phyloP scores from a whole-genome alignment of 75 land plant species.

The Picea glauca region DNA sequence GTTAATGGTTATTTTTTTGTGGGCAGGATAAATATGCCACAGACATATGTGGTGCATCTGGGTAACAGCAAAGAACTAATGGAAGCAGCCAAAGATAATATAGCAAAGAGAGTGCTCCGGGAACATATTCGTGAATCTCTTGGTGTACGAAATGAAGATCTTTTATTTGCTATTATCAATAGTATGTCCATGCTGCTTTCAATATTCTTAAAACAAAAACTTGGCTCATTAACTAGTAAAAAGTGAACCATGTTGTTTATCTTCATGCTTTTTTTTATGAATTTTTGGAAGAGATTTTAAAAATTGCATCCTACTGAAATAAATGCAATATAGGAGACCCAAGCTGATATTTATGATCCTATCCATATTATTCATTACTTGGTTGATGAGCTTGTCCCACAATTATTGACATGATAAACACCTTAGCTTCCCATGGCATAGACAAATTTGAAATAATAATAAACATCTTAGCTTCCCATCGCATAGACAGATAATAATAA shows the following conservation, averaged over 20 bases:
- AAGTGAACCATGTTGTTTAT: not conserved
- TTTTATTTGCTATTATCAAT: slow-evolving; percentile 83
- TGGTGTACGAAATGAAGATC: slow-evolving; percentile 65
- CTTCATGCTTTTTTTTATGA: too few species aligned
- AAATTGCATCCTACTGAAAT: too few species aligned
- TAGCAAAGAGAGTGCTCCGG: slow-evolving; percentile 65
- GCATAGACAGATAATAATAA: too few species aligned
- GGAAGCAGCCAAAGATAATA: slow-evolving; percentile 70
- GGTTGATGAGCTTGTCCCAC: too few species aligned
- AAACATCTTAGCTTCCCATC: too few species aligned
- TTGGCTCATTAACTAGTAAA: not conserved
- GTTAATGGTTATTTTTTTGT: not conserved
- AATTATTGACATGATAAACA: too few species aligned
- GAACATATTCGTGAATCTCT: slow-evolving; percentile 78
- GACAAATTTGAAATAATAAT: too few species aligned
- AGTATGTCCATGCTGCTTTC: slow-evolving; percentile 41
- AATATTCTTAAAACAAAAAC: not conserved
- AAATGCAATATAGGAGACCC: too few species aligned
- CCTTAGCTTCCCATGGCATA: too few species aligned
- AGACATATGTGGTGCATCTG: slow-evolving; percentile 83
- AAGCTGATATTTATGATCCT: too few species aligned
- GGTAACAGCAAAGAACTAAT: slow-evolving; percentile 89
- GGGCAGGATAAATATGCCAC: slow-evolving; percentile 80
- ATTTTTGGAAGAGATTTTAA: too few species aligned
- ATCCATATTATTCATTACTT: too few species aligned